Evolutionary conservation across 768 basidiomycete genomes (phyloP).

Genomic region (Russula brevipes): DNA sequence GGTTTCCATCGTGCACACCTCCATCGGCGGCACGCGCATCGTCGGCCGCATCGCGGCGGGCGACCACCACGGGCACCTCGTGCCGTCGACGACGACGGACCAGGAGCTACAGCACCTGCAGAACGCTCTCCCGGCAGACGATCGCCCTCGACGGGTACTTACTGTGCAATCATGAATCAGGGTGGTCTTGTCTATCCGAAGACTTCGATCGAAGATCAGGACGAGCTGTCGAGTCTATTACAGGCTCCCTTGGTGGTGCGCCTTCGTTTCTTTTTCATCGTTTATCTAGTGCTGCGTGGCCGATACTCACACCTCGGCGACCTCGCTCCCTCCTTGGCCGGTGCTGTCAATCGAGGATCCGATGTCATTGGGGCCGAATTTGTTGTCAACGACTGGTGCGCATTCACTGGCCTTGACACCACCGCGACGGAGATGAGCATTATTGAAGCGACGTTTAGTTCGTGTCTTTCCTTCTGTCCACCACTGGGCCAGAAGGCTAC

Average conservation of each 20-base stretch:
- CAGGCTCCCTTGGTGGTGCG: conserved; percentile 92
- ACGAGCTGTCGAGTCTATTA: conserved; percentile 88
- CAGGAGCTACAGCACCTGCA: too few species aligned
- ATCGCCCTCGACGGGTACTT: conserved; percentile 94
- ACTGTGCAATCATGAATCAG: conserved; percentile 93
- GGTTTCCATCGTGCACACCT: too few species aligned
- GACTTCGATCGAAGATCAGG: conserved; percentile 94
- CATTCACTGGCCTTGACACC: conserved; percentile 96
- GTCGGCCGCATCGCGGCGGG: conserved; percentile 93
- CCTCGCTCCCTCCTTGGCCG: conserved; percentile 48
- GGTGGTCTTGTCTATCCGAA: conserved; percentile 97
- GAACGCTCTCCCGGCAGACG: conserved; percentile 58
- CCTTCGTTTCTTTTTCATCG: conserved; percentile 24
- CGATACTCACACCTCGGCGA: neutral
- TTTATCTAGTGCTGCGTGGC: neutral
- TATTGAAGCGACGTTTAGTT: too few species aligned
- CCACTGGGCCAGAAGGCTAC: conserved; percentile 53
- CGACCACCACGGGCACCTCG: conserved; percentile 91
- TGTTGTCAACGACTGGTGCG: conserved; percentile 99
- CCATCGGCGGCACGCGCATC: conserved; percentile 50
- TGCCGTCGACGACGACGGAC: too few species aligned
- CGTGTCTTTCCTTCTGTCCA: too few species aligned
- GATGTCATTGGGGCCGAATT: conserved; percentile 98
- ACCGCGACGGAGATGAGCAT: conserved; percentile 43
- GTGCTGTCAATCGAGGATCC: conserved; percentile 97